Evolutionary conservation across 257 asterid species (phyloP), one percentile per base, ranked within the genome.

Genomic region (Nicotiana obtusifolia): DNA sequence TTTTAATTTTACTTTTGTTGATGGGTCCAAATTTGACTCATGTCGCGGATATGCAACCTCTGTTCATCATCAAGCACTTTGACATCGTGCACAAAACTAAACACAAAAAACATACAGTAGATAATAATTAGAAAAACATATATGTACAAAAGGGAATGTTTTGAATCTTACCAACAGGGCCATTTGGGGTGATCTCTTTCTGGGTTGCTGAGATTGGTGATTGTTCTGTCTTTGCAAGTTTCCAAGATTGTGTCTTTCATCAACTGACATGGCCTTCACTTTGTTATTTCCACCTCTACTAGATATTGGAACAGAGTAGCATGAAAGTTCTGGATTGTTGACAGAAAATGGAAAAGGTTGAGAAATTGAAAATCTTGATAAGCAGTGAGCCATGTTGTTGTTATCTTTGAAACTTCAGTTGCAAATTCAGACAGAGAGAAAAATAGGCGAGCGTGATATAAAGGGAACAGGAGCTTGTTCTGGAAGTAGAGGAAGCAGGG

Each of bases 91-190:
- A 17, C 17, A 17, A 8, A 1, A 31, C 1, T 5, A 16, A 5
- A 15, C 0, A 28, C 0, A 1, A 0, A 24, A 9, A 26, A 26
- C 28, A 26, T 2, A 26, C 28, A 26, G 28, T 26, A 26, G 28
- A 26, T 26, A 26, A 26, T 26, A 26, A 26, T 26, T 26, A 26
- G 2, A 26, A 26, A 26, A 1, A 1, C 2, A 26, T 26, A 26
- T 26, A 26, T 26, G 28, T 26, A 26, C 28, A 26, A 26, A 77
- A 22, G 10, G 17, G 9, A 53, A 62, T 47, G 3, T 35, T 5
- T 10, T 5, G 31, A 20, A 35, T 17, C 80, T 20, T 88, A 93
- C 97, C 95, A 56, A 88, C 71, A 28, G 95, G 17, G 89, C 89
- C 59, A 49, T 85, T 26, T 83, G 90, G 9, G 87, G 85, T 77